Percentiles rank a stretch among this genome's conserved stretches.
Evolutionary conservation across 163 green algal genomes (phyloP).

Genomic region (Volvox carteri): DNA sequence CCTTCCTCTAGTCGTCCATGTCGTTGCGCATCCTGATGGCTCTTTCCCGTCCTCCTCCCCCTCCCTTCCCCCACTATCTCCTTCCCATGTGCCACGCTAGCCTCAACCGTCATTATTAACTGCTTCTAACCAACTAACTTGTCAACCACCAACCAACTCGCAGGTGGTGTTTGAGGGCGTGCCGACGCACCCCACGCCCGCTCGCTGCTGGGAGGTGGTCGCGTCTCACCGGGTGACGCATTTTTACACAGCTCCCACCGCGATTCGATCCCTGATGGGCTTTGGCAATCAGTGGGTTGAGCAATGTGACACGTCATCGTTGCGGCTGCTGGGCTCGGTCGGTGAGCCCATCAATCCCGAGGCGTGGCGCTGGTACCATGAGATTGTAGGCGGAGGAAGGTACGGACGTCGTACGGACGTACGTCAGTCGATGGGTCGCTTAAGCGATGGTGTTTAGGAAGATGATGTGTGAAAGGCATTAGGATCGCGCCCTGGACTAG

Average conservation of each 20-base stretch:
- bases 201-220: slow-evolving; percentile 94
- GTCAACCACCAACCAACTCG: no score
- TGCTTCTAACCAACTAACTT: no score
- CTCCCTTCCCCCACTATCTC: not conserved
- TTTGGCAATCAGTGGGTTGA: slow-evolving; percentile 87
- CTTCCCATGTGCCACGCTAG: not conserved
- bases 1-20: no score
- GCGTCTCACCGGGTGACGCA: slow-evolving; percentile 91
- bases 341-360: slow-evolving; percentile 93
- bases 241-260: slow-evolving; percentile 99
- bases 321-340: slow-evolving; percentile 85
- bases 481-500: no score
- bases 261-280: slow-evolving; percentile 93
- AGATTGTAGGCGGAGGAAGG: slow-evolving; percentile 62
- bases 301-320: slow-evolving; percentile 71
- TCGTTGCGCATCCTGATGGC: no score
- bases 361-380: slow-evolving; percentile 83
- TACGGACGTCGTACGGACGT: no score
- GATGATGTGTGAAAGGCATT: no score
- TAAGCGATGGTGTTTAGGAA: no score
- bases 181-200: slow-evolving; percentile 92
- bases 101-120: no score
- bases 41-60: not conserved
- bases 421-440: no score
- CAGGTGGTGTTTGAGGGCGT: slow-evolving; percentile 81